Base-by-base conservation (phyloP, 805 yeast species). In the Myxozyma lipomycoides region DNA sequence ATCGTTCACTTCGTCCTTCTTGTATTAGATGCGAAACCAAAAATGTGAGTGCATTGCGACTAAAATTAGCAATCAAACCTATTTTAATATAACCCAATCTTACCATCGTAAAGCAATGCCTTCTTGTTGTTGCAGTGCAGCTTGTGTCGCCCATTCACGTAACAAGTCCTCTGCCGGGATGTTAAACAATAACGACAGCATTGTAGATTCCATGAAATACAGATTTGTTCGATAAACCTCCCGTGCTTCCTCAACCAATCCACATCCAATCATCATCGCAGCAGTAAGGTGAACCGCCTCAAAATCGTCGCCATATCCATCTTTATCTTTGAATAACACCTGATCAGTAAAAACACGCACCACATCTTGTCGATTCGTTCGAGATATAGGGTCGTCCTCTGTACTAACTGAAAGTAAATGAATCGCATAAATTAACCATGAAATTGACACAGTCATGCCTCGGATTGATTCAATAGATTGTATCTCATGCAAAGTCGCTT, bases 281-380 rank as follows among this genome's bases (percentile, higher is more conserved):
- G 54, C 37, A 10, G 58, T 53, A 7, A 55, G 38, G 42, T 55
- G 59, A 30, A 55, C 45, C 6, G 59, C 59, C 28, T 55, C 59
- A n/a, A 55, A 56, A 30, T 55, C 59, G 25, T 55, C 59, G 4
- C 55, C 56, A 35, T 41, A 55, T 5, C 48, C 40, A n/a, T 47
- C 52, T 22, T 46, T 45, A 34, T 55, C 54, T 26, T 34, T 34
- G 34, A 51, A 48, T 28, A 55, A 28, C 5, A 45, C 58, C 38
- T 35, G 32, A n/a, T 51, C 56, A 12, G 40, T 45, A 28, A 55
- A 55, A 21, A 19, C 36, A 17, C 41, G 40, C 7, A 53, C 54
- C 43, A 48, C 17, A 23, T 42, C 36, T 30, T 34, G 34, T 36
- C 23, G 45, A 36, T 43, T 38, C 17, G 24, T 26, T 23, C n/a